Conservation (phyloP, 2,329 filamentous ascomycete genomes). For the Hansfordia pulvinata region DNA sequence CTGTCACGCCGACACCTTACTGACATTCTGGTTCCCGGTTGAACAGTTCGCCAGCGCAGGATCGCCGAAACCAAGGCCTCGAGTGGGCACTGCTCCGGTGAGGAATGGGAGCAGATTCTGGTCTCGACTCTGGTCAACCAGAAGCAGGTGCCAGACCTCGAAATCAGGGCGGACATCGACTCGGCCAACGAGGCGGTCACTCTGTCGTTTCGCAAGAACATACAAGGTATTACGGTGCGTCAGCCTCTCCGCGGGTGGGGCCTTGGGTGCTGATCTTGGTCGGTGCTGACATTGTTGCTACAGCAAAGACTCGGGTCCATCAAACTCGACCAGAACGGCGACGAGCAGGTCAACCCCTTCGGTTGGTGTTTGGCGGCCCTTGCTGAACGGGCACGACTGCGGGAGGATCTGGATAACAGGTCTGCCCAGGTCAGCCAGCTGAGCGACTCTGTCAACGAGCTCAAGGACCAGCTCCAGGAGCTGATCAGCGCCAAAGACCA, state of each 20-base stretch:
- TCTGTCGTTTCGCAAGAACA: conserved; percentile 50
- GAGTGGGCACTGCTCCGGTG: conserved; percentile 38
- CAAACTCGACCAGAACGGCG: conserved; percentile 36
- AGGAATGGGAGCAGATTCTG: conserved; percentile 56
- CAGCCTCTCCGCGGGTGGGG: no score
- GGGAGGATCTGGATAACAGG: conserved; percentile 26
- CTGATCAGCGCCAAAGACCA: conserved; percentile 51
- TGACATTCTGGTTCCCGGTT: no score
- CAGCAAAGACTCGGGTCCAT: conserved; percentile 60
- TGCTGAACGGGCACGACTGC: conserved; percentile 28
- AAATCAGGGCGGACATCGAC: conserved; percentile 44
- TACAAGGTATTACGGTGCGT: conserved; percentile 55
- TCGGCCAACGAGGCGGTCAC: conserved; percentile 35
- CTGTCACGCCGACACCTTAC: no score
- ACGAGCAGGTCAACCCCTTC: conserved; percentile 49
- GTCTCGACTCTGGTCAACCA: conserved; percentile 37
- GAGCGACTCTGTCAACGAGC: conserved; percentile 39
- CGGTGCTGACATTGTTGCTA: no score
- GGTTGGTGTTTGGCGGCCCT: conserved; percentile 56
- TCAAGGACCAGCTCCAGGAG: conserved; percentile 52
- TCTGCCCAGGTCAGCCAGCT: conserved; percentile 30
- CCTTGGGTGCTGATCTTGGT: no score
- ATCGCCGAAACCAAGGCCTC: conserved; percentile 36
- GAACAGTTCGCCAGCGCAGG: conserved; percentile 43
- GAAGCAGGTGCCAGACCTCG: conserved; percentile 36